Evolutionary conservation across 2,329 filamentous ascomycete species (phyloP).

Genomic region (Colletotrichum sp.): DNA sequence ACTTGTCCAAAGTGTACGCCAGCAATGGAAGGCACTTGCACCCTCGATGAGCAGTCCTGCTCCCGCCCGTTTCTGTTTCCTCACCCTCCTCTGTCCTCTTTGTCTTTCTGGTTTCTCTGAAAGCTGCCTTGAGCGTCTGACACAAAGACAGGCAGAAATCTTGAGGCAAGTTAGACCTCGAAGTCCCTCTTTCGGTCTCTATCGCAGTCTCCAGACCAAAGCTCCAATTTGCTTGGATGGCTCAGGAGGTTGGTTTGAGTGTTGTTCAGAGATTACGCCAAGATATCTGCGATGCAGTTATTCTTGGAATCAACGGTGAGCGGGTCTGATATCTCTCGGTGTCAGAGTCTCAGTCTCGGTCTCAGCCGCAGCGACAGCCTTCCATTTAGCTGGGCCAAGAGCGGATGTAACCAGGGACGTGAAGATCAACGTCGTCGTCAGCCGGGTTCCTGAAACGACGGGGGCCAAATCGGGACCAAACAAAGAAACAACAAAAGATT

Average conservation of each 20-base stretch:
- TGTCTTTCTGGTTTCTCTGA: neutral
- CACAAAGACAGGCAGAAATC: neutral
- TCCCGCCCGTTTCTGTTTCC: neutral
- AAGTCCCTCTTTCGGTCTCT: neutral
- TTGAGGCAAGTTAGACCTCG: neutral
- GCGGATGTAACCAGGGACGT: constrained; percentile 8
- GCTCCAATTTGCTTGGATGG: neutral
- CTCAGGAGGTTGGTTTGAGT: constrained; percentile 1
- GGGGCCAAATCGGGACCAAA: constrained; percentile 2
- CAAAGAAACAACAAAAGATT: constrained; percentile 7
- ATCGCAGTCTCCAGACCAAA: neutral
- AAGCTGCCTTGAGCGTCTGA: neutral
- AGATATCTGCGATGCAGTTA: constrained; percentile 13
- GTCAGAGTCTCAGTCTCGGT: constrained; percentile 6
- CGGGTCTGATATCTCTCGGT: constrained; percentile 1
- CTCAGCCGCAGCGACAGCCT: constrained; percentile 5
- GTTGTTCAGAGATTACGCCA: neutral
- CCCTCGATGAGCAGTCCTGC: neutral
- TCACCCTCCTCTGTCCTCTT: neutral
- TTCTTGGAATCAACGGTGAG: constrained; percentile 3
- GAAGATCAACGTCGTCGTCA: constrained; percentile 11
- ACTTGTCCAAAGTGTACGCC: neutral
- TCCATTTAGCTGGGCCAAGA: neutral
- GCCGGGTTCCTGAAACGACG: neutral
- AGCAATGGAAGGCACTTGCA: constrained; percentile 1